Base-by-base conservation (phyloP, 225 moss, liverwort and hornwort genomes). In the Bryum argenteum region DNA sequence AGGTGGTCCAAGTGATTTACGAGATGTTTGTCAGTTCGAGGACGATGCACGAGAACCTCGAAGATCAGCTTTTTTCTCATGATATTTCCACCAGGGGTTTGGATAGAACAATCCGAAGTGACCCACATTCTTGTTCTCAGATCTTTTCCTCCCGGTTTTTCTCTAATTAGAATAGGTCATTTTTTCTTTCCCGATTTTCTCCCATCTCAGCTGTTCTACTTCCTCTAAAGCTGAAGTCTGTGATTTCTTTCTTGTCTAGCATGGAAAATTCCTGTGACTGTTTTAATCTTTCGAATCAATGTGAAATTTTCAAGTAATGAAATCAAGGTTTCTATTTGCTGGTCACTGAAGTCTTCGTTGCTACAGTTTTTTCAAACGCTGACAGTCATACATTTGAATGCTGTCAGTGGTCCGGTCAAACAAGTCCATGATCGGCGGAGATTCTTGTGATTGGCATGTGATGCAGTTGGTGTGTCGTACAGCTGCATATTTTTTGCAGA, bases 371-470 rank as follows among this genome's bases (percentile, higher is more conserved):
- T 67, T 72, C 43, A 48, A 57, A 40, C 51, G 51, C 20, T 4
- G 62, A 5, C 11, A 45, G 61, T 70, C 61, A n/a, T 52, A 38
- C 41, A 18, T 76, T 42, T 67, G 57, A 76, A 72, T 67, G 67
- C 33, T 33, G 60, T 47, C 59, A 65, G 54, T 54, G 18, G 13
- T 57, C 43, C 58, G 67, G 67, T 78, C 78, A 82, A 75, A 71
- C 23, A 50, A 71, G 70, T 56, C 10, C 67, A 23, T 71, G 61
- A 74, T 75, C 74, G 13, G 57, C 38, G 74, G 70, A 71, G 56
- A 41, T 71, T n/a, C 66, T 67, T 75, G 74, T 71, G 71, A 82
- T 75, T 78, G 71, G 43, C 74, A 82, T 75, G 78, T 82, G 74
- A 65, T 62, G 66, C 58, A 74, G 78, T 63, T 74, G 48, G 26